Conservation (phyloP, 441 rosid genomes). For the Breynia disticha region DNA sequence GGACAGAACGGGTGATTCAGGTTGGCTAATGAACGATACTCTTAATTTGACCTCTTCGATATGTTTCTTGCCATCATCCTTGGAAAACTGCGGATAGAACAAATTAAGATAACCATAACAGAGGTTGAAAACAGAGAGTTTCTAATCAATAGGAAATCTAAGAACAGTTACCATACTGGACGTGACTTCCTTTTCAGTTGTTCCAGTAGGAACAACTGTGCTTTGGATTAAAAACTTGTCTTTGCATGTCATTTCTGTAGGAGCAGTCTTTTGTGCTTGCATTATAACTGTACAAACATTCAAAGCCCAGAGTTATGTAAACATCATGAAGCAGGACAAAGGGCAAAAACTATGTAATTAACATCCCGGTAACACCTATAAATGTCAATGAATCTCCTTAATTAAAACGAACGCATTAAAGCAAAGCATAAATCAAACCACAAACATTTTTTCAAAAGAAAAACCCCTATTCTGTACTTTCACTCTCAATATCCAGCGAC, state of each 20-base stretch:
- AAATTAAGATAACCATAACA: conserved; percentile 12
- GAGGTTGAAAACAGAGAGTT: conserved; percentile 2
- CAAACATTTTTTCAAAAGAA: too few relatives aligned
- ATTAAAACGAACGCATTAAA: too few relatives aligned
- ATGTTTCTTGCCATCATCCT: conserved; percentile 38
- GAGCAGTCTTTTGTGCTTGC: conserved; percentile 71
- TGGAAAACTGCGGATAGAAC: conserved; percentile 48
- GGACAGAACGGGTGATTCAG: conserved; percentile 54
- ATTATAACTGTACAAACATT: conserved; percentile 56
- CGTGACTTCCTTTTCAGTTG: conserved; percentile 66
- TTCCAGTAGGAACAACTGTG: conserved; percentile 50
- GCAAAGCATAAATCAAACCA: too few relatives aligned
- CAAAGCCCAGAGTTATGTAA: conserved; percentile 9
- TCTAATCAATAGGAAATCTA: conserved; percentile 10
- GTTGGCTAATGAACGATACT: conserved; percentile 53
- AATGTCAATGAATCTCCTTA: too few relatives aligned
- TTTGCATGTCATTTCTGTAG: conserved; percentile 66
- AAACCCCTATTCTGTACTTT: too few relatives aligned
- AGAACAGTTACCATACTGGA: conserved; percentile 41
- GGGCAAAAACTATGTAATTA: neutral
- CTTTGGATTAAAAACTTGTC: conserved; percentile 95
- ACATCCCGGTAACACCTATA: too few relatives aligned
- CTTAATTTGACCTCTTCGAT: conserved; percentile 79
- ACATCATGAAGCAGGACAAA: neutral
- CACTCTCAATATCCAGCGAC: neutral